Base-by-base conservation (phyloP, 768 basidiomycete species). In the Boletus subcaerulescens region DNA sequence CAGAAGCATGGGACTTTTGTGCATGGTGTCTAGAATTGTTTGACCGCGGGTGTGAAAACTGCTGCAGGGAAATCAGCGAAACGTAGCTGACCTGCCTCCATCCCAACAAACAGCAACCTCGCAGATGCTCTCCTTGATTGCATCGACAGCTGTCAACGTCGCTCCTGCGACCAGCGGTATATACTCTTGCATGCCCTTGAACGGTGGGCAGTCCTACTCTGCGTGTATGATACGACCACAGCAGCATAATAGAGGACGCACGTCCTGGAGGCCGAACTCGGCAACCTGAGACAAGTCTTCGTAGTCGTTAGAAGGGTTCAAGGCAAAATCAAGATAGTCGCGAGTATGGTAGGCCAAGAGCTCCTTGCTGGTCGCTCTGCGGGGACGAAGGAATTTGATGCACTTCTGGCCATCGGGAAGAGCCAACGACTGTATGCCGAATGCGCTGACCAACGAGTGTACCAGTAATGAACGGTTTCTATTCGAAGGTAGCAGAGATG, bases 101-200 rank as follows among this genome's bases (percentile, higher is more conserved):
- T 95, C 94, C 94, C 95, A 97, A 65, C 82, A 86, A 41, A 98
- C 82, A 1, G 87, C 83, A 29, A 90, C 71, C 29, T 89, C 79
- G 5, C 80, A 78, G 2, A 73, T 42, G 14, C 74, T 71, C 12
- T 79, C 71, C 24, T 76, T 73, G 4, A 98, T 73, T 6, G 80
- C 77, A 10, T 78, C 76, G 4, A 82, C 87, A 0, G 89, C 93
- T 2, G 89, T 85, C 38, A 94, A 74, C 0, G 91, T 81, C 0
- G 89, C 89, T 1, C 94, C 89, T 0, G 87, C 92, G 1, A 96
- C 76, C 5, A 85, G 71, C 5, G 74, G 74, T 6, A 89, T 83
- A 59, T 97, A 97, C 4, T 80, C 76, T 7, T 80, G 66, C 13
- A 98, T 78, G 3, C 79, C 81, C 6, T 69, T 70, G 65, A 98